Percentiles rank a stretch among this genome's conserved stretches.
Conservation (phyloP, 2,329 filamentous ascomycete species). For the Penicillium brevicompactum region DNA sequence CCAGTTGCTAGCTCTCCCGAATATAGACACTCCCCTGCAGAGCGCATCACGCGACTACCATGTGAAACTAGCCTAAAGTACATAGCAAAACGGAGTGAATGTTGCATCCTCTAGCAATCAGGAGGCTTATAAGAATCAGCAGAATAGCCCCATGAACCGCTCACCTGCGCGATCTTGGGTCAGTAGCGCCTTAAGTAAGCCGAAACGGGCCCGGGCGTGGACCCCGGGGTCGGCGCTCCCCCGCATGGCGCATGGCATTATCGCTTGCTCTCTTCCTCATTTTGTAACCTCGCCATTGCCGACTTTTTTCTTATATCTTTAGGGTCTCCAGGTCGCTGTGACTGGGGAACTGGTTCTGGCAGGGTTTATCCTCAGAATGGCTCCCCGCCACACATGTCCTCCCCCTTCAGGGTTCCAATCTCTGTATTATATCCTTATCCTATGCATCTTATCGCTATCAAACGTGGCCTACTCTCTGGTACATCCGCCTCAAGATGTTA, state of each 20-base stretch:
- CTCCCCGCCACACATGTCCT: constrained; percentile 9
- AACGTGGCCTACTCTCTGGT: constrained; percentile 32
- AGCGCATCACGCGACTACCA: constrained; percentile 14
- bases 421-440: constrained; percentile 22
- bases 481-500: constrained; percentile 29
- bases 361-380: constrained; percentile 19
- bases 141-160: not conserved
- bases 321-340: constrained; percentile 7
- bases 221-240: not conserved
- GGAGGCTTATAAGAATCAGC: not conserved
- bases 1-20: not conserved
- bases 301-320: constrained; percentile 10
- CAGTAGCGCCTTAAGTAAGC: constrained; percentile 8
- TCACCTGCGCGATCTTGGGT: not conserved
- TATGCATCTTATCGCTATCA: constrained; percentile 26
- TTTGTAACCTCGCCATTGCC: not conserved
- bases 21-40: constrained; percentile 4
- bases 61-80: constrained; percentile 9
- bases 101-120: not conserved
- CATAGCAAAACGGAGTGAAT: not conserved
- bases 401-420: constrained; percentile 13
- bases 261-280: not conserved
- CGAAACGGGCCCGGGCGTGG: not conserved
- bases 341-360: constrained; percentile 6
- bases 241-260: constrained; percentile 9